Conservation (phyloP, 2,329 filamentous ascomycete species). For the Xylariaceae sp. region DNA sequence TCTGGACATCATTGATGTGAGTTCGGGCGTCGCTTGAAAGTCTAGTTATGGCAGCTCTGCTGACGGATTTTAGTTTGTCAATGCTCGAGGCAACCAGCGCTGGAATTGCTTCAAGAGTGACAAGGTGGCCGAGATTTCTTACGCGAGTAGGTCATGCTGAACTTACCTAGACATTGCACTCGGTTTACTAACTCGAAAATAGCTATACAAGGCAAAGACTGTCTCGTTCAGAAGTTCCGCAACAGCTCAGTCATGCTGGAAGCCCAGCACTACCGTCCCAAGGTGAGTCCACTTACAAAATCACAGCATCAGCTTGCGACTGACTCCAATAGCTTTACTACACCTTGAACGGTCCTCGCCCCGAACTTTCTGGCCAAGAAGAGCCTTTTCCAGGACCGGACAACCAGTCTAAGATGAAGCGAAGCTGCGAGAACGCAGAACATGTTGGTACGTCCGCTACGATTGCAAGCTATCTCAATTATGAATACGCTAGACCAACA, state of each 20-base stretch:
- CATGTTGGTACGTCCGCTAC: conserved; percentile 62
- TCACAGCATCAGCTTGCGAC: neutral
- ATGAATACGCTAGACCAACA: conserved; percentile 5
- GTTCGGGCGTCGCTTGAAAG: conserved; percentile 19
- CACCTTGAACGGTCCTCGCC: conserved; percentile 39
- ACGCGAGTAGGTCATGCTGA: conserved; percentile 67
- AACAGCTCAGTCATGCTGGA: conserved; percentile 97
- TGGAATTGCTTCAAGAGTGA: conserved; percentile 78
- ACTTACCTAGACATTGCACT: neutral
- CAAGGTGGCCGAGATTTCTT: conserved; percentile 85
- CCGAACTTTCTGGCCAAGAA: conserved; percentile 58
- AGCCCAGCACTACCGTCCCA: conserved; percentile 71
- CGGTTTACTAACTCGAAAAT: conserved; percentile 17
- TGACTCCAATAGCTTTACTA: conserved; percentile 40
- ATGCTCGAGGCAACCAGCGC: conserved; percentile 59
- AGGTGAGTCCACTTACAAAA: conserved; percentile 43
- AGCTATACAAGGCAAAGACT: conserved; percentile 90
- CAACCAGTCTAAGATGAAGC: conserved; percentile 80
- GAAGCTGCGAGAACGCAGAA: conserved; percentile 80
- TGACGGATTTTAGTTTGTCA: conserved; percentile 66
- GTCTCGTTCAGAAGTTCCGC: conserved; percentile 87
- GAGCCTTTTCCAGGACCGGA: conserved; percentile 71
- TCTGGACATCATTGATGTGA: conserved; percentile 64
- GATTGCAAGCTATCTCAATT: too few relatives aligned
- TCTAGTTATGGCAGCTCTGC: neutral